These are phyloP conservation scores for Phytophthora colocasiae DNA, from an alignment of 352 stramenopile species.

Conservation along the genomic window DNA sequence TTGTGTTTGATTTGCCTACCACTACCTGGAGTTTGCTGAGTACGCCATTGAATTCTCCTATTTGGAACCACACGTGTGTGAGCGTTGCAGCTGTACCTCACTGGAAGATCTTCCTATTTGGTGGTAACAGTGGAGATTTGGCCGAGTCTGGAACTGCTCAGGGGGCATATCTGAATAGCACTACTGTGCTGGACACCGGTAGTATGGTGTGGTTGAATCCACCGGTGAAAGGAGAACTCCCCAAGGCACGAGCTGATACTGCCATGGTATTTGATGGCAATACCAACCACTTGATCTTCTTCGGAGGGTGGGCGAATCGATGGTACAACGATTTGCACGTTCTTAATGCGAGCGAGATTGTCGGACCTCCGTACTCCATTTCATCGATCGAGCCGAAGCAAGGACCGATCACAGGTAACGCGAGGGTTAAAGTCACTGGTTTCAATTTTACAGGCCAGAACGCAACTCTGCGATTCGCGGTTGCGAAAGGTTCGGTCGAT, in stretches of 20 bases:
- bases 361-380: conserved; percentile 97
- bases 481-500: conserved; percentile 94
- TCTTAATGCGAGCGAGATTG: conserved; percentile 94
- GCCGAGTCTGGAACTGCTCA: conserved; percentile 86
- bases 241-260: conserved; percentile 92
- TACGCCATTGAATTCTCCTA: conserved; percentile 65
- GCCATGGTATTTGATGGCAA: conserved; percentile 94
- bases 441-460: conserved; percentile 93
- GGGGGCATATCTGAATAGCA: conserved; percentile 90
- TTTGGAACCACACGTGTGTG: conserved; percentile 96
- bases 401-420: conserved; percentile 95
- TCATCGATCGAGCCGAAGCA: conserved; percentile 89
- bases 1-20: conserved; percentile 90
- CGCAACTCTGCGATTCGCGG: conserved; percentile 93
- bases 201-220: conserved; percentile 78
- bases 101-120: conserved; percentile 98
- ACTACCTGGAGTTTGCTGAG: conserved; percentile 86
- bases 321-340: conserved; percentile 95
- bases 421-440: conserved; percentile 89
- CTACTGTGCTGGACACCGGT: conserved; percentile 93
- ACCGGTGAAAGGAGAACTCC: conserved; percentile 77
- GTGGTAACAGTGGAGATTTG: conserved; percentile 95
- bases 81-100: conserved; percentile 95
- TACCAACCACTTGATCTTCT: conserved; percentile 93
- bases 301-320: conserved; percentile 96